Base-by-base conservation (phyloP, 495 filamentous ascomycete genomes). In the Tuber indicum region DNA sequence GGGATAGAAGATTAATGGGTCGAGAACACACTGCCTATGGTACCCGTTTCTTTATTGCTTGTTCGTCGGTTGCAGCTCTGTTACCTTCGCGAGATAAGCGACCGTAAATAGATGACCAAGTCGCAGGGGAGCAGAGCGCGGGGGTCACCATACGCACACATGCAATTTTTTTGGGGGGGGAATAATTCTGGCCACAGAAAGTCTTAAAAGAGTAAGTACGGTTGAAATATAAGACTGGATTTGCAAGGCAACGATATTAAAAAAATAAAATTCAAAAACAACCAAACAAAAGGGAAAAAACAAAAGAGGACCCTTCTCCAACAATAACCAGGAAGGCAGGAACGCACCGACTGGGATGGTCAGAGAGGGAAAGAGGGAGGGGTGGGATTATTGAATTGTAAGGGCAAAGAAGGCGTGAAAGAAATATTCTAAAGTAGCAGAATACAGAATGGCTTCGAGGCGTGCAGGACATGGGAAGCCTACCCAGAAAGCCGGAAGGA, bases 51-150 rank as follows among this genome's bases (percentile, higher is more conserved):
- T 73, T 80, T 80, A 76, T 74, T 80, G 78, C 76, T 80, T 73
- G 71, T 80, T 66, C 77, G 78, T 80, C 78, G 78, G 77, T 80
- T 80, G 78, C 77, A 78, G 79, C 77, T 80, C 78, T 80, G 77
- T 80, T 80, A 77, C 79, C 79, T 79, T 80, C 71, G 78, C 78
- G 77, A 80, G 78, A 80, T 80, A 80, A 80, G 78, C 78, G 78
- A 80, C 78, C 77, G 78, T 80, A 80, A 80, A 80, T 80, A 80
- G 78, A 80, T 80, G 78, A 80, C 78, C 75, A 80, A 80, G 75
- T 75, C 73, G 78, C 78, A 80, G 78, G 78, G 77, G 75, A 72
- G 72, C 42, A 47, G 74, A 62, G 77, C 74, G 78, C 78, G 78
- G 78, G 78, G 78, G 78, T 75, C 78, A 80, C 78, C 74, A 66